phyloP scores from a whole-genome alignment of 2,329 filamentous ascomycete genomes.

The Zymoseptoria pseudotritici region DNA sequence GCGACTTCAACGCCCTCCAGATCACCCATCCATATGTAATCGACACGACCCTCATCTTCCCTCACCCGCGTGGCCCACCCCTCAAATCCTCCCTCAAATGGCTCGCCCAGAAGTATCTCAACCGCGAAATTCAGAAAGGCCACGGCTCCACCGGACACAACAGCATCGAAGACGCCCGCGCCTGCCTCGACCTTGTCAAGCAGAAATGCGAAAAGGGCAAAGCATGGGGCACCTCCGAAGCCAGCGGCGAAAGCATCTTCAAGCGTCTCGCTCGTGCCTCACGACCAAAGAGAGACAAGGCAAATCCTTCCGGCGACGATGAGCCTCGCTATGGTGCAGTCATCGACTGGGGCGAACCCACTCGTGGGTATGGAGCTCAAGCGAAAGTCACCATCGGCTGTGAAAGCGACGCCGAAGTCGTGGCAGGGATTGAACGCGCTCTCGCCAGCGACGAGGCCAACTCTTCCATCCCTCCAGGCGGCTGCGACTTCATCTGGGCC shows the following conservation, averaged over 20 bases:
- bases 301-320: slow-evolving; percentile 30
- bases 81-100: slow-evolving; percentile 88
- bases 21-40: slow-evolving; percentile 88
- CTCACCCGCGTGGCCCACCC: slow-evolving; percentile 81
- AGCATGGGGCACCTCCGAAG: slow-evolving; percentile 72
- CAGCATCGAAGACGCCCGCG: slow-evolving; percentile 83
- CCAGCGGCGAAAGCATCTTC: slow-evolving; percentile 81
- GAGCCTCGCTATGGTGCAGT: slow-evolving; percentile 59
- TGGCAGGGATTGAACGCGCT: slow-evolving; percentile 47
- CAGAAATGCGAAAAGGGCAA: slow-evolving; percentile 93
- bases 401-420: slow-evolving; percentile 50
- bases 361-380: slow-evolving; percentile 50
- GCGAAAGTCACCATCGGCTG: slow-evolving; percentile 52
- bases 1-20: slow-evolving; percentile 74
- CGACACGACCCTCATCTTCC: slow-evolving; percentile 84
- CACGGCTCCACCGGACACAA: slow-evolving; percentile 69
- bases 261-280: slow-evolving; percentile 55
- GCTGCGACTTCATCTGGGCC: slow-evolving; percentile 57
- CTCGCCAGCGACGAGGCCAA: slow-evolving; percentile 39
- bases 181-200: slow-evolving; percentile 87
- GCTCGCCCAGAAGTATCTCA: slow-evolving; percentile 77
- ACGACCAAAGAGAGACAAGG: slow-evolving; percentile 37
- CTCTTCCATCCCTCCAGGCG: slow-evolving; percentile 40
- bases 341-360: slow-evolving; percentile 83
- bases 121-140: slow-evolving; percentile 79